Evolutionary conservation across 257 asterid species (phyloP).

Genomic region (Schizonepeta tenuifolia): DNA sequence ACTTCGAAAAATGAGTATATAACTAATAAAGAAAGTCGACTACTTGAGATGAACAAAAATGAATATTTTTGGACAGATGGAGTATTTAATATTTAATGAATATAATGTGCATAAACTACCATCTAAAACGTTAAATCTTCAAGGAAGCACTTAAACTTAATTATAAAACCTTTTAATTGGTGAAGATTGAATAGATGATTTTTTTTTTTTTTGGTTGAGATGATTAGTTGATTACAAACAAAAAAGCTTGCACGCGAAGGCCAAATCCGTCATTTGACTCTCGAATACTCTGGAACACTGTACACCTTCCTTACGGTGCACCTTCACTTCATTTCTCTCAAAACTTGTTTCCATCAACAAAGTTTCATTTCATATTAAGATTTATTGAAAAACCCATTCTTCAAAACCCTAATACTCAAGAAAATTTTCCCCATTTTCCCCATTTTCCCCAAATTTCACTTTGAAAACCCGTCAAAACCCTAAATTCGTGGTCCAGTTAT

Average conservation of each 20-base stretch:
- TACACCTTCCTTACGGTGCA: constrained; percentile 36
- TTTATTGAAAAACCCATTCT: constrained; percentile 32
- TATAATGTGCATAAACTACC: too few species aligned
- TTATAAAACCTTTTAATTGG: too few species aligned
- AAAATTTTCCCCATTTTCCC: constrained; percentile 15
- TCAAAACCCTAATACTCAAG: constrained; percentile 38
- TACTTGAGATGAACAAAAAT: too few species aligned
- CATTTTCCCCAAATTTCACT: constrained; percentile 3
- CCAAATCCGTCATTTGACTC: constrained; percentile 21
- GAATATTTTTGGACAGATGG: too few species aligned
- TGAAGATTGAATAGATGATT: too few species aligned
- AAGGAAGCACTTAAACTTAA: too few species aligned
- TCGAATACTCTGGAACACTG: constrained; percentile 26
- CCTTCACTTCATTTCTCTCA: constrained; percentile 36
- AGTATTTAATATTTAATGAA: too few species aligned
- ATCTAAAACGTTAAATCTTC: too few species aligned
- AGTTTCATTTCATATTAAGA: constrained; percentile 6
- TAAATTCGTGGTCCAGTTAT: background rate
- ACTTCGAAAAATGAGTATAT: too few species aligned
- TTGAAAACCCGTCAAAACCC: constrained; percentile 29
- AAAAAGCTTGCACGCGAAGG: constrained; percentile 1
- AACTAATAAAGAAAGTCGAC: too few species aligned
- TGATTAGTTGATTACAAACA: background rate
- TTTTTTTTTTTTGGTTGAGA: too few species aligned
- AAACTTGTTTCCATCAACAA: constrained; percentile 32